A percentile compares a stretch with the other conserved stretches of the same genome.
phyloP scores from a whole-genome alignment of 2,329 filamentous ascomycete genomes.

The Cercospora sp. region DNA sequence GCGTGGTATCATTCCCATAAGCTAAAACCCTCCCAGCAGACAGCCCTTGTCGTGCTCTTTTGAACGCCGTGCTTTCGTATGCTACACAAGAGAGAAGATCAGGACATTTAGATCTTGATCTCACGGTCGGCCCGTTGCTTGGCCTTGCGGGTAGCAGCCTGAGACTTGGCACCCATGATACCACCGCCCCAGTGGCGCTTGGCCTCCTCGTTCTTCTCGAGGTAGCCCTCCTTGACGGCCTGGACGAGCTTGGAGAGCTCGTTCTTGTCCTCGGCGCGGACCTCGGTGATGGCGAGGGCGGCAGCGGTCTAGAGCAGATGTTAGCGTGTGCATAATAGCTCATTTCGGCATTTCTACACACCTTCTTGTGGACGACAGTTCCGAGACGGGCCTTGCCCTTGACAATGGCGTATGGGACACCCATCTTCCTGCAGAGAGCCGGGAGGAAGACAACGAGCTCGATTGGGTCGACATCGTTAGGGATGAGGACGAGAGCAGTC shows the following conservation, averaged over 20 bases:
- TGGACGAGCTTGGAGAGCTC: slow-evolving; percentile 97
- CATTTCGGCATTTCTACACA: slow-evolving; percentile 44
- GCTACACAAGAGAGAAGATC: slow-evolving; percentile 16
- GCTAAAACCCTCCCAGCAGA: slow-evolving; percentile 25
- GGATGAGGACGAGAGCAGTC: slow-evolving; percentile 94
- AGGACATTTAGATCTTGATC: slow-evolving; percentile 82
- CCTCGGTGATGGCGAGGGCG: slow-evolving; percentile 92
- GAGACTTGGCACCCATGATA: slow-evolving; percentile 98
- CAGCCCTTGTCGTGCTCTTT: slow-evolving; percentile 27
- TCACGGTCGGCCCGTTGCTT: slow-evolving; percentile 90
- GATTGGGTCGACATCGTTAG: slow-evolving; percentile 99
- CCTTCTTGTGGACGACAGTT: slow-evolving; percentile 99
- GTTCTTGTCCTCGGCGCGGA: slow-evolving; percentile 95
- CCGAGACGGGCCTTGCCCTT: slow-evolving; percentile 99
- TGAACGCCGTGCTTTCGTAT: slow-evolving; percentile 27
- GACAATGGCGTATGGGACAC: slow-evolving; percentile 96
- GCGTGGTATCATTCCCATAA: slow-evolving; percentile 29
- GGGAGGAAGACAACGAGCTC: slow-evolving; percentile 99
- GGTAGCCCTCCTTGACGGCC: slow-evolving; percentile 96
- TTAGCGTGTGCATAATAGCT: slow-evolving; percentile 24
- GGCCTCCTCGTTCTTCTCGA: slow-evolving; percentile 89
- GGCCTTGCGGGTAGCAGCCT: slow-evolving; percentile 76
- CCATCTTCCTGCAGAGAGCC: slow-evolving; percentile 99
- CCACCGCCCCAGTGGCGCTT: slow-evolving; percentile 98
- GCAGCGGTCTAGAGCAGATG: slow-evolving; percentile 77